Evolutionary conservation across 129 eudicot species (phyloP).

Genomic region (Heracleum sosnowskyi): DNA sequence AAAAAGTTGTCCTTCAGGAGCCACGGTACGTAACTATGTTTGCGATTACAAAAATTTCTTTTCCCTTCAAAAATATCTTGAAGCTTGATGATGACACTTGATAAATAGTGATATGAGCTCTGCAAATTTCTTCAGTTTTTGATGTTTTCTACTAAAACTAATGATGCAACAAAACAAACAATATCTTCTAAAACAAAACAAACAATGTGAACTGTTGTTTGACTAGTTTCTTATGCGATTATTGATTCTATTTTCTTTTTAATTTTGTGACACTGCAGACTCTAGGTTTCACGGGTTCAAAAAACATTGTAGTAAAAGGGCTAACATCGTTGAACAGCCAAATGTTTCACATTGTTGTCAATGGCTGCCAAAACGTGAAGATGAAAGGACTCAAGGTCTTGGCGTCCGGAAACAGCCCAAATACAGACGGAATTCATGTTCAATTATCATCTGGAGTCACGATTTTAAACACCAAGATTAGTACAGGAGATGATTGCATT

Average conservation of each 20-base stretch:
- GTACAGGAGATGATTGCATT: conserved; percentile 76
- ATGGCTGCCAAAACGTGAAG: conserved; percentile 46
- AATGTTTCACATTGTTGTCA: conserved; percentile 51
- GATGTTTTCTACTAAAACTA: no score
- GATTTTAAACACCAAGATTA: conserved; percentile 40
- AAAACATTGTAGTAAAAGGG: conserved; percentile 33
- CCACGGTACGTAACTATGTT: conserved; percentile 34
- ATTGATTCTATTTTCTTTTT: neutral
- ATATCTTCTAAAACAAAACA: no score
- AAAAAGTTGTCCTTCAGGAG: conserved; percentile 47
- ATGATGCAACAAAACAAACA: no score
- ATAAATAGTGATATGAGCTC: no score
- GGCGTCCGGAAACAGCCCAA: conserved; percentile 63
- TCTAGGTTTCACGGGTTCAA: conserved; percentile 45
- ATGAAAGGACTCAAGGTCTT: conserved; percentile 34
- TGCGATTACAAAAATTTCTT: neutral
- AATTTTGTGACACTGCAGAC: conserved; percentile 29
- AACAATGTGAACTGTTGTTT: neutral
- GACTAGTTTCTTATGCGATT: neutral
- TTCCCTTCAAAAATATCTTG: no score
- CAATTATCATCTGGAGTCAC: conserved; percentile 44
- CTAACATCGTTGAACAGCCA: conserved; percentile 63
- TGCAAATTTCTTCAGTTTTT: no score
- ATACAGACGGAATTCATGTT: conserved; percentile 75
- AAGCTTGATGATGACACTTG: no score